Evolutionary conservation across 805 yeast species (phyloP), one percentile per base, ranked within the genome.

Genomic region (Schizosaccharomyces osmophilus): DNA sequence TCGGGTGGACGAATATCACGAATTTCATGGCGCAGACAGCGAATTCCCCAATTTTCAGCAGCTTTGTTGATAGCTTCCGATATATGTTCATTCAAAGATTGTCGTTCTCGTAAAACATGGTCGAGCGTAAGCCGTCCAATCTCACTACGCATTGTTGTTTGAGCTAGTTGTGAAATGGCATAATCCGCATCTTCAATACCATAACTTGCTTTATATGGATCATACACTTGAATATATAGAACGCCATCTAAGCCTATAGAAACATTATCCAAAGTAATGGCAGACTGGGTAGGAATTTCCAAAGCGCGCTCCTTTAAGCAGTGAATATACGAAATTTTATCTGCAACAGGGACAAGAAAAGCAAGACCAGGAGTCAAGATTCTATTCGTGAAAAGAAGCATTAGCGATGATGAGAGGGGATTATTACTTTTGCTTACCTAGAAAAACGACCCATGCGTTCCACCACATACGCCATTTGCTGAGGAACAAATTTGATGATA

Each of bases 381-480:
- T 61, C 80, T 68, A 65, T 9, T n/a, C 3, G 3, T 29, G 41
- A 36, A 36, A 36, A 36, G 32, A 36, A 11, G 41, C 15, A 36
- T 36, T 36, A 36, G 41, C 55, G 29, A 48, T 26, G 26, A 26
- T 26, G n/a, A 22, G 15, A 15, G 13, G 55, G 29, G 1, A 17
- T 31, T 22, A 22, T 15, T n/a, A 19, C 26, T 8, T 15, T 29
- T 17, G 17, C 48, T 31, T 57, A 57, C 60, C 60, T 57, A 19
- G 82, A 78, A 74, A 85, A 86, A 69, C 83, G 84, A 41, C 95
- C 95, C 95, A 86, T 86, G 64, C 95, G 75, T 71, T 86, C 95
- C 22, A 86, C 95, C 22, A 86, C 80, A 88, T 93, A 86, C 2
- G 95, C 95, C 24, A 86, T 17, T 71, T 86, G 94, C 70, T 87